Evolutionary conservation across 129 eudicot genomes (phyloP).

Genomic region (Scalesia atractyloides): DNA sequence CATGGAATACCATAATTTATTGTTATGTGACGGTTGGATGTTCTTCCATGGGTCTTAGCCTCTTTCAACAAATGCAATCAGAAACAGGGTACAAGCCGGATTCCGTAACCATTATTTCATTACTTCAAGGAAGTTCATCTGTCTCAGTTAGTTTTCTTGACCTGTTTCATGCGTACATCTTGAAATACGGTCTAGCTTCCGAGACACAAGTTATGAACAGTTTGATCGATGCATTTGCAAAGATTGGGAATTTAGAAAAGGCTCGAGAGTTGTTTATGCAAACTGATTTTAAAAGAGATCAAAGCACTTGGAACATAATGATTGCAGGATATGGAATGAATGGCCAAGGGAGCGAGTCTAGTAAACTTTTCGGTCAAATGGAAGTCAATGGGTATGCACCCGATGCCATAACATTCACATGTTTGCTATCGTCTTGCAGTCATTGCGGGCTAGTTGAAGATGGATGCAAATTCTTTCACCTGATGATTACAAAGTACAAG

Average conservation of each 20-base stretch:
- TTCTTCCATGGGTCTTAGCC: conserved; percentile 20
- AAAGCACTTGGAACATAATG: conserved; percentile 51
- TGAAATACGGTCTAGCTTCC: conserved; percentile 37
- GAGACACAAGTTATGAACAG: conserved; percentile 38
- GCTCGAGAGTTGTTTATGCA: conserved; percentile 34
- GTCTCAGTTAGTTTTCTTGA: conserved; percentile 26
- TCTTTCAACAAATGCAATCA: conserved; percentile 40
- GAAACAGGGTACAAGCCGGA: conserved; percentile 30
- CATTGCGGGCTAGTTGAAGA: conserved; percentile 48
- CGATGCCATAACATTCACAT: conserved; percentile 42
- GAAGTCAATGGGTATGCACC: conserved; percentile 35
- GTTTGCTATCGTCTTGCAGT: conserved; percentile 50
- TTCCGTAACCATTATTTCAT: conserved; percentile 39
- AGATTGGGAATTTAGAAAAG: conserved; percentile 33
- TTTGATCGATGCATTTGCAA: conserved; percentile 43
- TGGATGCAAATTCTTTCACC: conserved; percentile 44
- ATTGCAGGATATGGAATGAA: conserved; percentile 51
- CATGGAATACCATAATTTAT: conserved; percentile 51
- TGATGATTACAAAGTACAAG: conserved; percentile 38
- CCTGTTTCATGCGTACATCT: conserved; percentile 33
- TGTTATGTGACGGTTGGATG: conserved; percentile 35
- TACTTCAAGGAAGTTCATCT: conserved; percentile 39
- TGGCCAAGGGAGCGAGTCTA: conserved; percentile 41
- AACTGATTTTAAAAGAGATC: conserved; percentile 31
- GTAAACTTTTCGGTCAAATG: conserved; percentile 43